phyloP scores from a whole-genome alignment of 768 basidiomycete species.

The Podaxis sp. region DNA sequence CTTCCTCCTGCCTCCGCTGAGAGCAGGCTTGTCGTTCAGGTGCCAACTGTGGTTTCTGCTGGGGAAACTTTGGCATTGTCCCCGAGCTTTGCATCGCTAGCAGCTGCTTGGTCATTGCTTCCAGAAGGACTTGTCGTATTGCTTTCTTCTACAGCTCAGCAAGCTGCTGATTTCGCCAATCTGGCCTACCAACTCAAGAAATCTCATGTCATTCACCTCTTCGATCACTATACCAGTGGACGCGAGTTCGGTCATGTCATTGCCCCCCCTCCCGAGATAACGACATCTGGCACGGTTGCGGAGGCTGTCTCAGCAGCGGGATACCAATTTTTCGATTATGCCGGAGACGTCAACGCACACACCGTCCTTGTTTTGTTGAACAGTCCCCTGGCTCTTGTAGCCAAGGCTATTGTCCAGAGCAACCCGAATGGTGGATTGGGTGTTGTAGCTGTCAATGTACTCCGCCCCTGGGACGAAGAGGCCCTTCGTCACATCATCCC shows the following conservation, averaged over 20 bases:
- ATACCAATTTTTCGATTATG: slow-evolving; percentile 78
- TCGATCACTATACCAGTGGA: slow-evolving; percentile 80
- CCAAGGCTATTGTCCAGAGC: slow-evolving; percentile 46
- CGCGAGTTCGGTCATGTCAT: slow-evolving; percentile 72
- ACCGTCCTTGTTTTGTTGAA: slow-evolving; percentile 74
- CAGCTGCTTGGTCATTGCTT: slow-evolving; percentile 57
- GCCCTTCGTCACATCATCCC: slow-evolving; percentile 65
- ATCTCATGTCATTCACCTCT: slow-evolving; percentile 82
- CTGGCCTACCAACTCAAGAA: slow-evolving; percentile 69
- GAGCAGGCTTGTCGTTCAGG: slow-evolving; percentile 79
- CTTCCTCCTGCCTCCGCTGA: slow-evolving; percentile 62
- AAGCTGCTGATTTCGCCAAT: slow-evolving; percentile 74
- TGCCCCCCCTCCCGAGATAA: slow-evolving; percentile 33
- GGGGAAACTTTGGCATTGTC: slow-evolving; percentile 69
- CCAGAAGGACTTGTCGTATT: slow-evolving; percentile 70
- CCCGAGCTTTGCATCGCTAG: slow-evolving; percentile 73
- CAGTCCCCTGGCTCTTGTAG: slow-evolving; percentile 68
- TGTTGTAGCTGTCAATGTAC: slow-evolving; percentile 71
- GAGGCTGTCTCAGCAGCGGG: slow-evolving; percentile 56
- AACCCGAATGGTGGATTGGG: slow-evolving; percentile 50
- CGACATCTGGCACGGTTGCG: slow-evolving; percentile 34
- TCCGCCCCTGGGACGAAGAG: slow-evolving; percentile 78
- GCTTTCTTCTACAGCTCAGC: slow-evolving; percentile 82
- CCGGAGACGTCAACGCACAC: slow-evolving; percentile 60
- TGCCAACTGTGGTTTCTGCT: slow-evolving; percentile 70